phyloP scores from a whole-genome alignment of 495 filamentous ascomycete species.

The Neurospora sp. region DNA sequence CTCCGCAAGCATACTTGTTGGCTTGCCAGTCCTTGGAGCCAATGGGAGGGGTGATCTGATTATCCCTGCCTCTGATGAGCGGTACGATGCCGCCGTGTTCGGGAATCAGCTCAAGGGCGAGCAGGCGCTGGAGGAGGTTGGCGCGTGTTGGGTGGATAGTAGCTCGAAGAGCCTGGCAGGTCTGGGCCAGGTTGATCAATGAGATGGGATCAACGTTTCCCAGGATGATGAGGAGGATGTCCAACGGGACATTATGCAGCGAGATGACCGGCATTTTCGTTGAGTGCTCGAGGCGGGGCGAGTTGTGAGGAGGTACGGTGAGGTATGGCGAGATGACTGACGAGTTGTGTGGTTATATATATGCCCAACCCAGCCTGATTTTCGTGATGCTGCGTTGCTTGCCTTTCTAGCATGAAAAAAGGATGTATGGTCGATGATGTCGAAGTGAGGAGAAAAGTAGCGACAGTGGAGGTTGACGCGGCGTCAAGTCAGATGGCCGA shows the following conservation, averaged over 20 bases:
- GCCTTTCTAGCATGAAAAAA: too few species aligned
- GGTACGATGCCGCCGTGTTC: slow-evolving; percentile 16
- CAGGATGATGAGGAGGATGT: slow-evolving; percentile 3
- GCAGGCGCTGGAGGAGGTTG: slow-evolving; percentile 11
- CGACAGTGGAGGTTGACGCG: too few species aligned
- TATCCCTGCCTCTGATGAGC: neutral
- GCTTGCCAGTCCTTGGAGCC: slow-evolving; percentile 4
- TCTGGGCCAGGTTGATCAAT: slow-evolving; percentile 8
- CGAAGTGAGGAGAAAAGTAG: too few species aligned
- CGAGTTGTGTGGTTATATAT: neutral
- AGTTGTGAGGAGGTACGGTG: too few species aligned
- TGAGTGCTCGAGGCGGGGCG: too few species aligned
- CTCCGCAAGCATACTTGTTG: slow-evolving; percentile 16
- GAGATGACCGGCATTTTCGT: neutral
- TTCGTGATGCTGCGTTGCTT: neutral
- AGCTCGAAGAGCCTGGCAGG: neutral
- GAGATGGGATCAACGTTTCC: slow-evolving; percentile 8
- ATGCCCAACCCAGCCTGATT: neutral
- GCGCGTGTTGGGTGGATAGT: neutral
- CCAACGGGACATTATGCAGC: neutral
- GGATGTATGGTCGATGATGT: too few species aligned
- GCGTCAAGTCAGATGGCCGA: too few species aligned
- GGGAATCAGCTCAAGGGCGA: slow-evolving; percentile 16
- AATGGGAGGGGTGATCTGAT: slow-evolving; percentile 1
- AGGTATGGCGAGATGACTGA: too few species aligned